These are phyloP conservation scores for Cladobotryum mycophilum DNA, from an alignment of 2,329 filamentous ascomycete genomes.

Conservation along the genomic window DNA sequence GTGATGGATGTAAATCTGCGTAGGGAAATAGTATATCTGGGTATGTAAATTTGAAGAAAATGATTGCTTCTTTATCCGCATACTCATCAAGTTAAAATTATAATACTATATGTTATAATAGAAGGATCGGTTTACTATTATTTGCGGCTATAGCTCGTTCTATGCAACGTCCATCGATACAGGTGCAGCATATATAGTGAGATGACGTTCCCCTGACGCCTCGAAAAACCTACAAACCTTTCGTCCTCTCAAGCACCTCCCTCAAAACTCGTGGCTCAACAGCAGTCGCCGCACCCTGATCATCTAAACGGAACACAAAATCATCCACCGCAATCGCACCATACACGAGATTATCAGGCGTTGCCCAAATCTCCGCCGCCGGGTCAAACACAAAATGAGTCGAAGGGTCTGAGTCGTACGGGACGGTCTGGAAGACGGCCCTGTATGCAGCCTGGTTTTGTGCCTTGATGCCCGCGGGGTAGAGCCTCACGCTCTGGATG, in stretches of 20 bases:
- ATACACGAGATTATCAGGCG: slow-evolving; percentile 13
- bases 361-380: slow-evolving; percentile 9
- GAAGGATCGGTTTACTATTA: too few species aligned
- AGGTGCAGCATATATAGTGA: not conserved
- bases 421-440: slow-evolving; percentile 2
- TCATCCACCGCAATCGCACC: slow-evolving; percentile 14
- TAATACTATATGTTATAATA: too few species aligned
- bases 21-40: too few species aligned
- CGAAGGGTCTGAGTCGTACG: not conserved
- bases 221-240: not conserved
- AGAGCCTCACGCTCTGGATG: slow-evolving; percentile 3
- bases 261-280: slow-evolving; percentile 10
- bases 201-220: too few species aligned
- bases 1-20: not conserved
- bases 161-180: not conserved
- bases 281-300: not conserved
- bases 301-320: slow-evolving; percentile 12
- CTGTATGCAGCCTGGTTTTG: slow-evolving; percentile 1
- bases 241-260: not conserved
- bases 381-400: slow-evolving; percentile 4
- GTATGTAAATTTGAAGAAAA: too few species aligned
- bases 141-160: too few species aligned
- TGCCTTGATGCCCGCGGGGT: slow-evolving; percentile 1
- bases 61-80: too few species aligned
- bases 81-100: too few species aligned